A percentile compares a stretch with the other conserved stretches of the same genome.
These are phyloP conservation scores for Podospora tetraspora DNA, from an alignment of 495 filamentous ascomycete species.

Conservation along the genomic window DNA sequence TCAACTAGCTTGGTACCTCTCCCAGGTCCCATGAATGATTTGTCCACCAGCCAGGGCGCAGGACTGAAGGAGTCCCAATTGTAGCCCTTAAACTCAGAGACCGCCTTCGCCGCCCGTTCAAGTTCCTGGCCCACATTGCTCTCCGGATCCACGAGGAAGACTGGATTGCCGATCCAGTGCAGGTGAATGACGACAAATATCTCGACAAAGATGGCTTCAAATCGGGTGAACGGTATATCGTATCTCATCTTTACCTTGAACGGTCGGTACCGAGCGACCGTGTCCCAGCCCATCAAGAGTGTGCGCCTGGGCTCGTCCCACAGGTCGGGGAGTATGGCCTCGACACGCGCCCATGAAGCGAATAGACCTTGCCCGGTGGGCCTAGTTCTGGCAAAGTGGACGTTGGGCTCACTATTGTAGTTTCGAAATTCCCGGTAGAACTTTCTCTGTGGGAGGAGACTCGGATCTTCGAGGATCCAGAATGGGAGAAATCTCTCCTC, in stretches of 20 bases:
- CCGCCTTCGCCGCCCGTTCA: background rate
- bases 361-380: background rate
- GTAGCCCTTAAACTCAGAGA: background rate
- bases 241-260: background rate
- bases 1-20: background rate
- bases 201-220: background rate
- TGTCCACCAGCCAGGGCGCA: background rate
- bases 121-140: background rate
- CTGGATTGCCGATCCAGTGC: background rate
- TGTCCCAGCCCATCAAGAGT: background rate
- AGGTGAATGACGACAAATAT: background rate
- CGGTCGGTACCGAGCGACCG: background rate
- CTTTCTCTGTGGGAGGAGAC: background rate
- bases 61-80: background rate
- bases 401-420: background rate
- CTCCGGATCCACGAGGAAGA: background rate
- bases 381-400: background rate
- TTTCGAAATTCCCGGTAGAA: background rate
- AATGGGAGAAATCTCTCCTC: background rate
- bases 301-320: background rate
- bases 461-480: background rate
- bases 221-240: no score
- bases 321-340: background rate
- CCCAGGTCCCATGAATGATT: background rate
- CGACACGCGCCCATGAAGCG: background rate